phyloP scores from a whole-genome alignment of 495 filamentous ascomycete species.

The Penicillium psychrofluorescens region DNA sequence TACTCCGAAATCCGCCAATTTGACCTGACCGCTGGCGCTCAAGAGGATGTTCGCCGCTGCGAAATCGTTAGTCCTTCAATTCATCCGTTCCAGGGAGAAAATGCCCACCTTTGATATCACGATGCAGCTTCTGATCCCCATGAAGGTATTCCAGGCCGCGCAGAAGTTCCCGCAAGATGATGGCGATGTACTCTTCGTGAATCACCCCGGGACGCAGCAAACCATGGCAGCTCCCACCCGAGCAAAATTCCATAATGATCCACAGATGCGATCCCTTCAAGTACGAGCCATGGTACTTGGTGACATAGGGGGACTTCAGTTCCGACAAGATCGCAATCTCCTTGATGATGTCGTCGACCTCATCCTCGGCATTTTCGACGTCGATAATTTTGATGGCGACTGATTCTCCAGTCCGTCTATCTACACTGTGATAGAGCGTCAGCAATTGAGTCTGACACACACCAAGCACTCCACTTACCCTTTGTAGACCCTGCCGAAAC shows the following conservation, averaged over 20 bases:
- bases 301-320: constrained; percentile 89
- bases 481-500: constrained; percentile 95
- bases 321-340: constrained; percentile 95
- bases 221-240: constrained; percentile 86
- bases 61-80: constrained; percentile 8
- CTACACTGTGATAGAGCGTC: constrained; percentile 47
- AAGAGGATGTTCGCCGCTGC: constrained; percentile 89
- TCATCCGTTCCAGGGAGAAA: neutral
- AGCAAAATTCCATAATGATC: constrained; percentile 97
- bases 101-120: constrained; percentile 84
- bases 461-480: constrained; percentile 47
- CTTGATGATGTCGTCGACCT: constrained; percentile 97
- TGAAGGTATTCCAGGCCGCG: constrained; percentile 90
- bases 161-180: constrained; percentile 85
- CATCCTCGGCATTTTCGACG: constrained; percentile 95
- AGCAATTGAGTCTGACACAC: too few species aligned
- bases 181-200: constrained; percentile 86
- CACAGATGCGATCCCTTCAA: constrained; percentile 91
- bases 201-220: constrained; percentile 90
- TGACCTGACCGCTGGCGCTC: constrained; percentile 85
- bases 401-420: constrained; percentile 74
- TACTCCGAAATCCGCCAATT: constrained; percentile 95
- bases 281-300: constrained; percentile 93
- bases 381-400: constrained; percentile 97
- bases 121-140: constrained; percentile 87